These are phyloP conservation scores for Physcomitrium patens DNA, from an alignment of 225 moss, liverwort and hornwort genomes.

Conservation along the genomic window DNA sequence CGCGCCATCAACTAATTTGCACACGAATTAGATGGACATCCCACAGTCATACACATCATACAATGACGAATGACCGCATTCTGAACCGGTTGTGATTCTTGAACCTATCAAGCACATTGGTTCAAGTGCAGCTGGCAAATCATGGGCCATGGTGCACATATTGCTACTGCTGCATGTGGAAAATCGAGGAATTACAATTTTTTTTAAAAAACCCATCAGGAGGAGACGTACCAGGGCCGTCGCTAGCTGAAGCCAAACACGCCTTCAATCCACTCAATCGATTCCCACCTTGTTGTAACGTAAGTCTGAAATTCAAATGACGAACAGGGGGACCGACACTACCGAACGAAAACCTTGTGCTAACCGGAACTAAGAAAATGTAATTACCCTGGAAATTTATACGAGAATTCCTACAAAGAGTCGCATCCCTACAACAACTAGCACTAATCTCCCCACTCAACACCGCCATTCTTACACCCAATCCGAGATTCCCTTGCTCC, in stretches of 20 bases:
- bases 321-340: background rate
- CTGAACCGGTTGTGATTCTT: background rate
- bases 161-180: background rate
- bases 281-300: constrained; percentile 18
- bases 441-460: background rate
- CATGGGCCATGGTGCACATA: background rate
- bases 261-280: constrained; percentile 14
- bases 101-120: background rate
- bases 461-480: background rate
- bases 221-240: too few species aligned
- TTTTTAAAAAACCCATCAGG: background rate
- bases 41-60: background rate
- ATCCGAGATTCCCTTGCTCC: background rate
- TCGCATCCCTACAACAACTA: constrained; percentile 7
- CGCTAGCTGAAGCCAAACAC: background rate
- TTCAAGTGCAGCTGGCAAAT: background rate
- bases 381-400: background rate
- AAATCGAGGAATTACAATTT: constrained; percentile 6
- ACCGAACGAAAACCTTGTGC: background rate
- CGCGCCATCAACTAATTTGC: constrained; percentile 16
- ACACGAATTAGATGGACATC: background rate
- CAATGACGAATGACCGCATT: background rate
- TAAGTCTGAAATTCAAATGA: constrained; percentile 25
- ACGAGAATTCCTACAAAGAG: constrained; percentile 1
- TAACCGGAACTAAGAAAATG: background rate